Percentiles rank a stretch among this genome's conserved stretches.
Evolutionary conservation across 2,329 filamentous ascomycete genomes (phyloP).

Genomic region (Arthrocladium fulminans): DNA sequence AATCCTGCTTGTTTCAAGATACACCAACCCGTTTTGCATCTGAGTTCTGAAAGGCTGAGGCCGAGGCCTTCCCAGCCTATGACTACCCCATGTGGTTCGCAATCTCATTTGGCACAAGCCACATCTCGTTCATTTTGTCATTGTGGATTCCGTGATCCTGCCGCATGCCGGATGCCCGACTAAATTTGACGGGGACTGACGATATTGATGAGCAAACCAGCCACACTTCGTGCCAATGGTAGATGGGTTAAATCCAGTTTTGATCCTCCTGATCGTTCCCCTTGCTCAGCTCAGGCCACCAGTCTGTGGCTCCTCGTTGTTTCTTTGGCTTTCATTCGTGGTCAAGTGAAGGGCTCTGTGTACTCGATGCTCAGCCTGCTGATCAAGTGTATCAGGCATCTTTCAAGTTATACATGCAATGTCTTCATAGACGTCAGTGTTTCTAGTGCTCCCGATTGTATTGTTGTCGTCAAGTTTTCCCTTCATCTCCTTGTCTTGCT

Average conservation of each 20-base stretch:
- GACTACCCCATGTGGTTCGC: too few relatives aligned
- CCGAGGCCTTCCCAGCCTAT: too few relatives aligned
- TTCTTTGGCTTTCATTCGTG: not conserved
- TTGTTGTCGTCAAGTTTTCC: too few relatives aligned
- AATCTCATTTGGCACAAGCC: too few relatives aligned
- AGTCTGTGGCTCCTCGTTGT: not conserved
- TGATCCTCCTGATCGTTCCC: not conserved
- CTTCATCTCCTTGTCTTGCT: not conserved
- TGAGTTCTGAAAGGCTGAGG: too few relatives aligned
- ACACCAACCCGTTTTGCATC: not conserved
- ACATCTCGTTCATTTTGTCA: too few relatives aligned
- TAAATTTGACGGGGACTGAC: not conserved
- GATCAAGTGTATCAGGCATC: not conserved
- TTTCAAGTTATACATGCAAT: not conserved
- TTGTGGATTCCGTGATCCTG: too few relatives aligned
- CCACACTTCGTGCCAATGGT: not conserved
- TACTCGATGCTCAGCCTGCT: too few relatives aligned
- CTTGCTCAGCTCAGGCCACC: not conserved
- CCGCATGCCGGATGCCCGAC: too few relatives aligned
- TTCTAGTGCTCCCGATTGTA: not conserved
- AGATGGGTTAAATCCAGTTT: too few relatives aligned
- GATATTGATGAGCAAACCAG: not conserved
- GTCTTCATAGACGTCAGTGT: slow-evolving; percentile 1
- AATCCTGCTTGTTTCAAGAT: not conserved
- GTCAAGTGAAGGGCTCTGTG: too few relatives aligned